A percentile compares a stretch with the other conserved stretches of the same genome.
Conservation (phyloP, 768 basidiomycete genomes). For the Tulasnella sp. region DNA sequence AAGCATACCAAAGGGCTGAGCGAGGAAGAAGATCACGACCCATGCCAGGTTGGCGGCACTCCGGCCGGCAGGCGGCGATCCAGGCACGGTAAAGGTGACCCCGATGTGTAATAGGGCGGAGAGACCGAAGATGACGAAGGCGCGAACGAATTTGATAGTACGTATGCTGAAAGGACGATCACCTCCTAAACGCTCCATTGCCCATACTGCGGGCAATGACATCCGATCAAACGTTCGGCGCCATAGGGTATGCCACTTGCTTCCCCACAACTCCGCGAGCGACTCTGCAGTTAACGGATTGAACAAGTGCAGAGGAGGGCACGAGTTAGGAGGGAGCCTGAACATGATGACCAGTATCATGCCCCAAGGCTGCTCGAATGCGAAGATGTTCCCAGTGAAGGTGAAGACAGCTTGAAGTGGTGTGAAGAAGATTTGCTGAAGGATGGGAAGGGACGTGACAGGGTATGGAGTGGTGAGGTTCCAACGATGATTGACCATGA, state of each 20-base stretch:
- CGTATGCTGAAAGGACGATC: neutral
- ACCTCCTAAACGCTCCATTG: neutral
- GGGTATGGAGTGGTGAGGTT: neutral
- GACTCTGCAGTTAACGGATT: slow-evolving; percentile 3
- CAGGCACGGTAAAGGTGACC: neutral
- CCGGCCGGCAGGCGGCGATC: neutral
- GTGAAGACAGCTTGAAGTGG: neutral
- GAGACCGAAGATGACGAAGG: neutral
- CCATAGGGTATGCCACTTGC: slow-evolving; percentile 16
- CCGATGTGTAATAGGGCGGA: slow-evolving; percentile 5
- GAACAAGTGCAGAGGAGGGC: neutral
- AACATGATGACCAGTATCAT: neutral
- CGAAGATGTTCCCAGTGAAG: neutral
- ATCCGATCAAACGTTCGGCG: slow-evolving; percentile 2
- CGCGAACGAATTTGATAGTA: neutral
- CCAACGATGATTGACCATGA: neutral
- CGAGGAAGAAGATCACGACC: slow-evolving; percentile 5
- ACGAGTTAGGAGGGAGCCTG: neutral
- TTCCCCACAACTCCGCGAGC: slow-evolving; percentile 16
- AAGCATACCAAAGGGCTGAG: slow-evolving; percentile 11
- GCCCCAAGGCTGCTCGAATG: neutral
- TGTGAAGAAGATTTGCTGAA: slow-evolving; percentile 3
- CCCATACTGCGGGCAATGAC: neutral
- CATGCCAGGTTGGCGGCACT: neutral
- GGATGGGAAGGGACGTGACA: neutral